Conservation (phyloP, 2,329 filamentous ascomycete species). For the Alternaria arborescens region DNA sequence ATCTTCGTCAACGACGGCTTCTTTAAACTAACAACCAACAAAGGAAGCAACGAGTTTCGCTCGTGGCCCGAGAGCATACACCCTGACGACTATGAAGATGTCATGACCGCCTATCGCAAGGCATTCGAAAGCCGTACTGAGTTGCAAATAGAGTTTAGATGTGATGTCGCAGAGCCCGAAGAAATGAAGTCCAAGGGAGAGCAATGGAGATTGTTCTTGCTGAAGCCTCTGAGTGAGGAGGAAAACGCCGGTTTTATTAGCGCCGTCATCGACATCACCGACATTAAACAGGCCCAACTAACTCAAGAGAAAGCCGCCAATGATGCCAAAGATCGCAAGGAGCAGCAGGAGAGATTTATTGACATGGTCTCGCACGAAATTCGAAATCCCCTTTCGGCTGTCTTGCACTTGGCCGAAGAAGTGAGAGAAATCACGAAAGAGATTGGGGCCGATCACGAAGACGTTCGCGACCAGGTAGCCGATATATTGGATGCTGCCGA, state of each 20-base stretch:
- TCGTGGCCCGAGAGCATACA: slow-evolving; percentile 59
- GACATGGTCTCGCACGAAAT: slow-evolving; percentile 57
- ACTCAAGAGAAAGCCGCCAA: slow-evolving; percentile 53
- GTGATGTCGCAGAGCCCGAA: slow-evolving; percentile 42
- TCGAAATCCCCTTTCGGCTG: slow-evolving; percentile 49
- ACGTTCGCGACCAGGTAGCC: slow-evolving; percentile 31
- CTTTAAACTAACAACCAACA: slow-evolving; percentile 56
- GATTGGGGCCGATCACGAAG: slow-evolving; percentile 25
- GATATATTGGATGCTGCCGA: slow-evolving; percentile 49
- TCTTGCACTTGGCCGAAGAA: slow-evolving; percentile 56
- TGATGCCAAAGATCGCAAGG: slow-evolving; percentile 55
- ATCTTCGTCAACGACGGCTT: slow-evolving; percentile 59
- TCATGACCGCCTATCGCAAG: slow-evolving; percentile 55
- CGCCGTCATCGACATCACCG: slow-evolving; percentile 57
- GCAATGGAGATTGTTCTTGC: slow-evolving; percentile 54
- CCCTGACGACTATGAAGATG: slow-evolving; percentile 54
- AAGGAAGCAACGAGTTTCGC: slow-evolving; percentile 51
- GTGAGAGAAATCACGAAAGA: slow-evolving; percentile 48
- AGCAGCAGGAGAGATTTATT: slow-evolving; percentile 58
- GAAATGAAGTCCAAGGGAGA: slow-evolving; percentile 26
- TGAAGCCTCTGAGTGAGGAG: slow-evolving; percentile 54
- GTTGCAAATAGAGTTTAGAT: slow-evolving; percentile 55
- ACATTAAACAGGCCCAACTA: slow-evolving; percentile 56
- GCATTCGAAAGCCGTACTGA: slow-evolving; percentile 52
- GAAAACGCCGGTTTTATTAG: slow-evolving; percentile 56